These are phyloP conservation scores for Fusarium kyushuense DNA, from an alignment of 2,329 filamentous ascomycete genomes.

Conservation along the genomic window DNA sequence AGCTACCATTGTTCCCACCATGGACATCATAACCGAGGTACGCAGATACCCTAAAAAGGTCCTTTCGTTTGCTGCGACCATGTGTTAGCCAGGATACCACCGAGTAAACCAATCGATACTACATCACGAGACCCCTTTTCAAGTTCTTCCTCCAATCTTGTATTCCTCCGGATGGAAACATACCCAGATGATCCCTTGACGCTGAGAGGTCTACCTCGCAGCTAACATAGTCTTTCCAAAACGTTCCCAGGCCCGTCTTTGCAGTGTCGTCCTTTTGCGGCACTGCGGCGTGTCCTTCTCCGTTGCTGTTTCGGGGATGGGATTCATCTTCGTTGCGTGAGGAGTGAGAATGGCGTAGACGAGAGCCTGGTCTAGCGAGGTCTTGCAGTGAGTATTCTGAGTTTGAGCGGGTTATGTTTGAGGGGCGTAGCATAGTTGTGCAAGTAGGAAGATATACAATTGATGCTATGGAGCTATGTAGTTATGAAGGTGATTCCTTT, in stretches of 20 bases:
- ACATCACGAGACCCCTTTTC: conserved; percentile 16
- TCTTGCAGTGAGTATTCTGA: conserved; percentile 44
- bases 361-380: conserved; percentile 13
- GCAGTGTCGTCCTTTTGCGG: conserved; percentile 29
- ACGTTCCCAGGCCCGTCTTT: conserved; percentile 13
- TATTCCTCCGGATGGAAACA: conserved; percentile 6
- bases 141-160: conserved; percentile 34
- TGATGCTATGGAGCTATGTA: not conserved
- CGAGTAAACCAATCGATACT: no score
- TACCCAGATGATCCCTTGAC: conserved; percentile 47
- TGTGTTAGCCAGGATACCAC: conserved; percentile 11
- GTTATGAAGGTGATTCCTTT: not conserved
- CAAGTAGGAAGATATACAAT: not conserved
- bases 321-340: not conserved
- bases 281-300: conserved; percentile 38
- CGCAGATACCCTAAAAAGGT: conserved; percentile 81
- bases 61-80: conserved; percentile 72
- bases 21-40: conserved; percentile 76
- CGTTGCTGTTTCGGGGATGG: conserved; percentile 23
- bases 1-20: conserved; percentile 73
- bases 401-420: conserved; percentile 27
- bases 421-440: conserved; percentile 15
- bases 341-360: not conserved
- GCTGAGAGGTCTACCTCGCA: conserved; percentile 44
- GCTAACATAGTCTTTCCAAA: conserved; percentile 43